Evolutionary conservation across 2,329 filamentous ascomycete species (phyloP), one percentile per base, ranked within the genome.

Genomic region (Thermoascus crustaceus): DNA sequence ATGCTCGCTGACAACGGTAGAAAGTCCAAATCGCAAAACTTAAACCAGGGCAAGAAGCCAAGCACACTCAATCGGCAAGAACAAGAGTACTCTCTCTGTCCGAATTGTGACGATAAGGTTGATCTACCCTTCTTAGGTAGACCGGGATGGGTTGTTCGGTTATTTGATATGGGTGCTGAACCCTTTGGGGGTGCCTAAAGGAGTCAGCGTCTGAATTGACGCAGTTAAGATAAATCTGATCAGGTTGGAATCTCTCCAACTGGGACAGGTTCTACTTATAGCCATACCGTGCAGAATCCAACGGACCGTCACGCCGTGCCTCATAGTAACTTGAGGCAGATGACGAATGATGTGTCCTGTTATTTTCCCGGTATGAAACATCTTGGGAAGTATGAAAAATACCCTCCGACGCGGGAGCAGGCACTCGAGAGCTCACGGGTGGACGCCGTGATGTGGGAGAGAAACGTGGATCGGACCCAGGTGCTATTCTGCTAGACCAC

Each of bases 81-180:
- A 55, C 49, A 6, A 58, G 38, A 26, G 55, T 25, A 14, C 40
- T 39, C 32, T 49, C 43, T 30, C 45, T 47, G 16, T 49, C 47
- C 9, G 45, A 19, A 38, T 48, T 40, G 13, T 37, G 41, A 2
- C 40, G 37, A 11, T 42, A 42, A 22, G 44, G 39, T 9, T 40
- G 47, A 30, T 52, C 48, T 13, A 45, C 41, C 22, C 45, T 38
- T 36, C 47, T 45, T 14, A 49, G 42, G 24, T 54, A 50, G 14
- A 47, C 40, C 17, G 52, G 47, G 29, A 43, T 41, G 18, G 39
- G 45, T 20, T 47, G 49, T 34, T 53, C 47, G n/a, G 37, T 37
- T 31, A 41, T 38, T 16, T 41, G 40, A 8, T 41, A 44, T 7
- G 29, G 35, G 6, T 44, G 42, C 23, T 38, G 41, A 20, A 41